Conservation (phyloP, 257 asterid species). For the Nicotiana obtusifolia region DNA sequence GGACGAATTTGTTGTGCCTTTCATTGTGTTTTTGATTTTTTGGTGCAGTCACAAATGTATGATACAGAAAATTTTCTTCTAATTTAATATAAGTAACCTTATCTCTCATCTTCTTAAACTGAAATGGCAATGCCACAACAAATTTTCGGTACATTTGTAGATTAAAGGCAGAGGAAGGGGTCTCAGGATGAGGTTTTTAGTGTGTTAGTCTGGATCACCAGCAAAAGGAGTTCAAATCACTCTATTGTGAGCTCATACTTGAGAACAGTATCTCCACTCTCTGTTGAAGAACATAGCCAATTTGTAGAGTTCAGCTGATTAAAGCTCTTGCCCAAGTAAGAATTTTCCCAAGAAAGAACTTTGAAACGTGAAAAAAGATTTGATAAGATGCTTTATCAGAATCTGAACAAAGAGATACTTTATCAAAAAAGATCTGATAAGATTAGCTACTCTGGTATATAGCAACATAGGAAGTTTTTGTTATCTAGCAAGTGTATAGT, state of each 20-base stretch:
- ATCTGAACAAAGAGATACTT: neutral
- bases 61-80: neutral
- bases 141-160: neutral
- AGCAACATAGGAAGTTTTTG: neutral
- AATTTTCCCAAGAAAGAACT: neutral
- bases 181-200: neutral
- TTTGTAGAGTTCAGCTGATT: constrained; percentile 8
- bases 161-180: neutral
- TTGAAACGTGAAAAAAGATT: neutral
- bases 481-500: neutral
- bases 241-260: neutral
- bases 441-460: neutral
- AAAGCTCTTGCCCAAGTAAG: neutral
- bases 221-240: neutral
- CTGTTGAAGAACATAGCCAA: neutral
- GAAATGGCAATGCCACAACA: neutral
- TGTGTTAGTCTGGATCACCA: neutral
- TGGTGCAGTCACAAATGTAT: neutral
- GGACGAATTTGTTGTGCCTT: neutral
- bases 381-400: neutral
- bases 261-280: neutral
- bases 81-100: neutral
- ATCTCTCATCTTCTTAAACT: neutral
- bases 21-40: neutral
- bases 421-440: neutral